Conservation (phyloP, 2,329 filamentous ascomycete genomes). For the Venturia asperata region DNA sequence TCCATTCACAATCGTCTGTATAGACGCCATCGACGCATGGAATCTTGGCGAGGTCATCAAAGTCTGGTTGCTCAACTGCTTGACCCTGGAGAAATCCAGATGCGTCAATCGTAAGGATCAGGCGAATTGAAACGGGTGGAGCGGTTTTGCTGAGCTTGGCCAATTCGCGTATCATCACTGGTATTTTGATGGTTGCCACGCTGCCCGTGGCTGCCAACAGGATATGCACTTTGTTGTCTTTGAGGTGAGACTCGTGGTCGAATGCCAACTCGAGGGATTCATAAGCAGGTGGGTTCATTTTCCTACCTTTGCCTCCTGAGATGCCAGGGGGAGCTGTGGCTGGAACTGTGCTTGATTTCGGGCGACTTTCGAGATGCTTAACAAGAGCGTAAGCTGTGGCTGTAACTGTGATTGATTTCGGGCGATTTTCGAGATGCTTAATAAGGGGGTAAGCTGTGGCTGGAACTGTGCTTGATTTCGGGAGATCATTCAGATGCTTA, state of each 20-base stretch:
- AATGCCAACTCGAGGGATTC: neutral
- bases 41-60: slow-evolving; percentile 51
- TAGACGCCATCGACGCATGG: slow-evolving; percentile 76
- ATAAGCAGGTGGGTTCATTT: slow-evolving; percentile 2
- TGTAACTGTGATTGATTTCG: neutral
- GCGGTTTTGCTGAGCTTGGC: slow-evolving; percentile 20
- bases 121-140: slow-evolving; percentile 64
- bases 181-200: slow-evolving; percentile 79
- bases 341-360: neutral
- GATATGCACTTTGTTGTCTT: slow-evolving; percentile 52
- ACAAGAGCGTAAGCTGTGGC: neutral
- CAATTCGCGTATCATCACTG: slow-evolving; percentile 21
- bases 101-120: slow-evolving; percentile 71
- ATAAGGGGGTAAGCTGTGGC: neutral
- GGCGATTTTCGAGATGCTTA: neutral
- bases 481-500: neutral
- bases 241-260: slow-evolving; percentile 23
- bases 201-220: slow-evolving; percentile 62
- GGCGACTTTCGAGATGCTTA: neutral
- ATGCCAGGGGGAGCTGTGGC: neutral
- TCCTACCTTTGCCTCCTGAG: neutral
- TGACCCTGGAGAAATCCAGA: slow-evolving; percentile 70
- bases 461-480: neutral
- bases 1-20: slow-evolving; percentile 81
- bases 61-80: slow-evolving; percentile 64